Conservation (phyloP, 31 red algal species). For the Porphyra umbilicalis region DNA sequence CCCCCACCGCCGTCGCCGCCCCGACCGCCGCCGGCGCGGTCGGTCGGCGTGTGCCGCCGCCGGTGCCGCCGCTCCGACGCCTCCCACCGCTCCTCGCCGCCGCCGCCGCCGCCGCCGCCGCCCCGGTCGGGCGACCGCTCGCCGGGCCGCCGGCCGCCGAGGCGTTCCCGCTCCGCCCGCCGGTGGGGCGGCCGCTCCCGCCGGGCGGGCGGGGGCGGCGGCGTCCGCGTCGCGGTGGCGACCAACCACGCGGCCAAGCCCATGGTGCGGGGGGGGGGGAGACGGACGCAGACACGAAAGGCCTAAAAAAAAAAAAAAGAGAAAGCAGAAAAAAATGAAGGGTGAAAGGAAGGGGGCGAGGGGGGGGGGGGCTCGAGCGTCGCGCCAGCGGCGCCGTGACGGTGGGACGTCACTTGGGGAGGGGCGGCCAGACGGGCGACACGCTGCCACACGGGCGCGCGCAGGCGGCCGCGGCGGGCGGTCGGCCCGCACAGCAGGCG, state of each 20-base stretch:
- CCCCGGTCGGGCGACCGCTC: background rate
- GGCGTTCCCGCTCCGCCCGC: background rate
- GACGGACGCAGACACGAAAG: background rate
- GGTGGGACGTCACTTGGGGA: too few relatives aligned
- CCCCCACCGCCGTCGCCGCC: background rate
- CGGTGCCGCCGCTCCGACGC: background rate
- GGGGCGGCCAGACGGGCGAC: too few relatives aligned
- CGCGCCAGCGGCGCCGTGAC: too few relatives aligned
- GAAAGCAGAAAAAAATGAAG: background rate
- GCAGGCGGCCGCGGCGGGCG: too few relatives aligned
- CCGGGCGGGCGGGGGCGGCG: background rate
- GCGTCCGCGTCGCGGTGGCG: background rate
- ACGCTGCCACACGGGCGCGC: too few relatives aligned
- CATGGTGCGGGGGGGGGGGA: background rate
- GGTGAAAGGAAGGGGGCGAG: too few relatives aligned
- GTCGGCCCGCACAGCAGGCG: too few relatives aligned
- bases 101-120: background rate
- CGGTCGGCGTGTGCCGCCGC: background rate
- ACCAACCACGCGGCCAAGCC: background rate
- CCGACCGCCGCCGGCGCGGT: background rate
- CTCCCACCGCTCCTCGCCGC: background rate
- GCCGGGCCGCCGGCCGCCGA: background rate
- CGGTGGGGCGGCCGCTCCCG: background rate
- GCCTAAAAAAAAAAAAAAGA: background rate
- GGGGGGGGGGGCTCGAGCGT: too few relatives aligned